Evolutionary conservation across 73 alveolate genomes (phyloP).

Genomic region (Paramecium pentaurelia): DNA sequence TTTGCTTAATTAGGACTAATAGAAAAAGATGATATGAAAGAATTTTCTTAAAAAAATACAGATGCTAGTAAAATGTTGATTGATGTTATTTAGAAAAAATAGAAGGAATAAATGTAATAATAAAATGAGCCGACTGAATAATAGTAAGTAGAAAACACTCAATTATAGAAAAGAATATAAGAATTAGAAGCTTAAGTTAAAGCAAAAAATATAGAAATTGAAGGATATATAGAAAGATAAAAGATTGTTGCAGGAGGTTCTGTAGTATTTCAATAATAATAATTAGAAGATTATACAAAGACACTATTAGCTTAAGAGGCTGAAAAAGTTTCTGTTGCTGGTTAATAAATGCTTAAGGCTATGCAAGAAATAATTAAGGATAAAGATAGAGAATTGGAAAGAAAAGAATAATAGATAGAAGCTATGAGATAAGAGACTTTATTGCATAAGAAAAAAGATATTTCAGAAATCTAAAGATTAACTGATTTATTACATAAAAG

Average conservation of each 20-base stretch:
- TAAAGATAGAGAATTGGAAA: background rate
- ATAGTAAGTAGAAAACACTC: background rate
- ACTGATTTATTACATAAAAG: slow-evolving; percentile 31
- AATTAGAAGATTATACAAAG: background rate
- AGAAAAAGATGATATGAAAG: background rate
- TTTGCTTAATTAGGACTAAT: slow-evolving; percentile 38
- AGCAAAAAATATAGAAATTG: slow-evolving; percentile 14
- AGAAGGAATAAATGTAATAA: background rate
- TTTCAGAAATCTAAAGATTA: slow-evolving; percentile 9
- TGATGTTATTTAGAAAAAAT: background rate
- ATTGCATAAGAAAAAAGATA: background rate
- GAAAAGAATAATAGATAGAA: slow-evolving; percentile 32
- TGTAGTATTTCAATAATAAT: background rate
- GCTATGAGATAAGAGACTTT: background rate
- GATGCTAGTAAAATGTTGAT: background rate
- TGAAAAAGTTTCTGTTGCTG: background rate
- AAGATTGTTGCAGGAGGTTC: background rate
- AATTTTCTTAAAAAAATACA: background rate
- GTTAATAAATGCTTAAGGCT: slow-evolving; percentile 25
- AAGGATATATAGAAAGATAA: slow-evolving; percentile 1
- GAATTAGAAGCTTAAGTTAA: slow-evolving; percentile 11
- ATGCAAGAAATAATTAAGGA: slow-evolving; percentile 21
- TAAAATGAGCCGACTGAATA: background rate
- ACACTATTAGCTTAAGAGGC: background rate
- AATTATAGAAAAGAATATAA: background rate